These are phyloP conservation scores for Mucor lusitanicus DNA, from an alignment of 371 early-diverging fungal species.

Conservation along the genomic window DNA sequence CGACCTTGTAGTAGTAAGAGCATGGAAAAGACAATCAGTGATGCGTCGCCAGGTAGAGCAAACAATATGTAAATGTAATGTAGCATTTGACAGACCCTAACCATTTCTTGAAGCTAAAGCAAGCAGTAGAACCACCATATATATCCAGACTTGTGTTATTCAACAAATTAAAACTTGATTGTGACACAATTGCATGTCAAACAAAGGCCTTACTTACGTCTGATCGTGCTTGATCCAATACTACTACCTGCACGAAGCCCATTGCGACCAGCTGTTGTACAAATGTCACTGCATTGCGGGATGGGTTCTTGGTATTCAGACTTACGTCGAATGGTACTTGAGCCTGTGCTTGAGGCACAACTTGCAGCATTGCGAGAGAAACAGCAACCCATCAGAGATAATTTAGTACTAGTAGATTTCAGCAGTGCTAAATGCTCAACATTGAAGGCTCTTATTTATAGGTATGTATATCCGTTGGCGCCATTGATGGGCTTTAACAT, in stretches of 20 bases:
- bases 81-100: not conserved
- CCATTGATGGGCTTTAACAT: too few species aligned
- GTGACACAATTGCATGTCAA: not conserved
- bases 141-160: not conserved
- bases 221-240: not conserved
- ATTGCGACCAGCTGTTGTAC: not conserved
- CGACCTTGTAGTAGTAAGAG: too few species aligned
- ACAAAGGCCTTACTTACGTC: not conserved
- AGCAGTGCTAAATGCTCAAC: too few species aligned
- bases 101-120: not conserved
- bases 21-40: too few species aligned
- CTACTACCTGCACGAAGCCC: not conserved
- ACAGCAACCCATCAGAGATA: not conserved
- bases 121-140: not conserved
- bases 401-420: too few species aligned
- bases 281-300: not conserved
- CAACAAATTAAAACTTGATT: not conserved
- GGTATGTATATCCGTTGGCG: too few species aligned
- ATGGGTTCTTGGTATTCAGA: not conserved
- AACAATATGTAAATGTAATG: too few species aligned
- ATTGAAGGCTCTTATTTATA: too few species aligned
- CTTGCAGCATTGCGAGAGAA: not conserved
- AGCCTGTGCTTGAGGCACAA: not conserved
- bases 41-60: too few species aligned
- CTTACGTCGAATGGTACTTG: not conserved